Percentiles rank a stretch among this genome's conserved stretches.
phyloP scores from a whole-genome alignment of 208 protist genomes.

The Strigomonas oncopelti region DNA sequence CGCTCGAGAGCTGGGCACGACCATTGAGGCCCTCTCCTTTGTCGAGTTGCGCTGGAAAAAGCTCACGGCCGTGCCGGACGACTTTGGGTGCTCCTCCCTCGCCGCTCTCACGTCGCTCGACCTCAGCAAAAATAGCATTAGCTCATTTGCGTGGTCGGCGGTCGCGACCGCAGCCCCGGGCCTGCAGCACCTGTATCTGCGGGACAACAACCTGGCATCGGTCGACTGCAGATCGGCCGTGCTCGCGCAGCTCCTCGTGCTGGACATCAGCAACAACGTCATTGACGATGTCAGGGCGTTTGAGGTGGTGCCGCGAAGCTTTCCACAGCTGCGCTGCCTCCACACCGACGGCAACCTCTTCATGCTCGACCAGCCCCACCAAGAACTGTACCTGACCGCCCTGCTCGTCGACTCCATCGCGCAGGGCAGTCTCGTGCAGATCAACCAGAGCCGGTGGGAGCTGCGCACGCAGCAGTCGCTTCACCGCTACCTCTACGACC shows the following conservation, averaged over 20 bases:
- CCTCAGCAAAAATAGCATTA: slow-evolving; percentile 40
- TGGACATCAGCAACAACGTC: slow-evolving; percentile 58
- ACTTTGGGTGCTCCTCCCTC: slow-evolving; percentile 17
- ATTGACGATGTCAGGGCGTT: slow-evolving; percentile 46
- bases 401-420: slow-evolving; percentile 17
- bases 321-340: slow-evolving; percentile 45
- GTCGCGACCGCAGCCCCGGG: slow-evolving; percentile 26
- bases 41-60: slow-evolving; percentile 39
- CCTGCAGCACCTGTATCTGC: slow-evolving; percentile 16
- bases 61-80: slow-evolving; percentile 37
- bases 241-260: slow-evolving; percentile 33
- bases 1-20: slow-evolving; percentile 15
- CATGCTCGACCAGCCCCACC: slow-evolving; percentile 19
- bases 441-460: slow-evolving; percentile 13
- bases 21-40: slow-evolving; percentile 15
- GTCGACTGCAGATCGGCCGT: slow-evolving; percentile 19
- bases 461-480: slow-evolving; percentile 12
- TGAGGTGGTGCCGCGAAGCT: slow-evolving; percentile 18
- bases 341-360: slow-evolving; percentile 69
- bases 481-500: slow-evolving; percentile 8
- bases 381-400: slow-evolving; percentile 21
- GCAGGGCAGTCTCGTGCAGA: slow-evolving; percentile 1
- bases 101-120: slow-evolving; percentile 31
- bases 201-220: slow-evolving; percentile 35
- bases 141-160: slow-evolving; percentile 33